Evolutionary conservation across 768 basidiomycete species (phyloP), one percentile per base, ranked within the genome.

Genomic region (Pholiota molesta): DNA sequence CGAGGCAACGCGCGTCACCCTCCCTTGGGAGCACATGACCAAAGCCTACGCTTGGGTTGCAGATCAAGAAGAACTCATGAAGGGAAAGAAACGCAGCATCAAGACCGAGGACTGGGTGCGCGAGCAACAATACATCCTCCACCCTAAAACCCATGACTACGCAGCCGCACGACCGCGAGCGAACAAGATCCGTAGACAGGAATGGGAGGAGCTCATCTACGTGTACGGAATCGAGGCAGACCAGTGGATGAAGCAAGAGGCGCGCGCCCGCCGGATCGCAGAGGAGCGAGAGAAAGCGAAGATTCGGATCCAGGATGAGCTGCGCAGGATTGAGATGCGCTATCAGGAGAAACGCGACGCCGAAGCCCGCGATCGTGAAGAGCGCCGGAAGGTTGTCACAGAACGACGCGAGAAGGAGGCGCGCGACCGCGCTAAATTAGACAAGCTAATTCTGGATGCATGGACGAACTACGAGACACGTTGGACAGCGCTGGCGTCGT

Each of bases 51-150:
- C 78, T 6, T 86, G 82, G 79, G 83, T 83, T 7, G 77, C 79
- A 54, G 82, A 87, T 61, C 45, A 58, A 31, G 85, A 88, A 71
- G 83, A 84, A 64, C 73, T 75, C 45, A 70, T 76, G 60, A 76
- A 76, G 49, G 75, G 77, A 59, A 77, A 76, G 49, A 79, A 76
- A 60, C 76, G 78, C 62, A 79, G 76, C 64, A 78, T 77, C 68
- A 84, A 80, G 66, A 86, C 85, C 33, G 84, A 88, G 57, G 80
- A 83, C 57, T 91, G 91, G 90, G 84, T 90, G 53, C 72, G 80
- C 52, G 80, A 86, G 65, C 86, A 87, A 67, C 87, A 86, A 72
- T 70, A 79, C 52, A 74, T 82, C 62, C 42, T 60, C 45, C 52
- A 45, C 26, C 42, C 59, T 4, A 51, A 57, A 17, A 53, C 60